A percentile compares a stretch with the other conserved stretches of the same genome.
phyloP scores from a whole-genome alignment of 2,329 filamentous ascomycete species.

The Ceratocystiopsis sp. region DNA sequence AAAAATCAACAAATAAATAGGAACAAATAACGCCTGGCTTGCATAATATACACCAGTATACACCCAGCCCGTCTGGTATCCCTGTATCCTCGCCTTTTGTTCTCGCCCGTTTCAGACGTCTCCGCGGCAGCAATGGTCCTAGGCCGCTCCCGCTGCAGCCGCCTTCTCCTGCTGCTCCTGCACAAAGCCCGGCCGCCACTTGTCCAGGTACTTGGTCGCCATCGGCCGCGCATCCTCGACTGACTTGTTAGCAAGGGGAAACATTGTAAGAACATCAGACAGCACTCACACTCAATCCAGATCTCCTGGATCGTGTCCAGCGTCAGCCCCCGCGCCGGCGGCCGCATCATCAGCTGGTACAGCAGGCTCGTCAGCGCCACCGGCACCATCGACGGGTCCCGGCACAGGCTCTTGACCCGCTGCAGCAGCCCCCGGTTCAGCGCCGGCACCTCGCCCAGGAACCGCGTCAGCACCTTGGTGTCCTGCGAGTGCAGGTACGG shows the following conservation, averaged over 20 bases:
- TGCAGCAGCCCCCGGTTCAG: conserved; percentile 56
- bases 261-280: not conserved
- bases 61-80: no score
- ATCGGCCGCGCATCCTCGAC: conserved; percentile 46
- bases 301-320: conserved; percentile 50
- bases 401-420: conserved; percentile 50
- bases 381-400: conserved; percentile 46
- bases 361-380: conserved; percentile 47
- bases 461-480: conserved; percentile 65
- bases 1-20: no score
- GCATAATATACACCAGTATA: no score
- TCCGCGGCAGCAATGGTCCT: not conserved
- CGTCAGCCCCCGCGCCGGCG: conserved; percentile 44
- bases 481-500: conserved; percentile 86
- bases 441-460: conserved; percentile 79
- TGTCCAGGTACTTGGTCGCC: conserved; percentile 44
- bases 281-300: conserved; percentile 38
- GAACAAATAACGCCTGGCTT: no score
- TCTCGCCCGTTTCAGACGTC: no score
- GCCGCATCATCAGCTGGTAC: conserved; percentile 51
- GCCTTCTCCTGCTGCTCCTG: conserved; percentile 14
- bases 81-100: no score
- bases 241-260: conserved; percentile 12
- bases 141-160: not conserved
- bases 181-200: conserved; percentile 41